Evolutionary conservation across 495 filamentous ascomycete genomes (phyloP).

Genomic region (Bacidia gigantensis): DNA sequence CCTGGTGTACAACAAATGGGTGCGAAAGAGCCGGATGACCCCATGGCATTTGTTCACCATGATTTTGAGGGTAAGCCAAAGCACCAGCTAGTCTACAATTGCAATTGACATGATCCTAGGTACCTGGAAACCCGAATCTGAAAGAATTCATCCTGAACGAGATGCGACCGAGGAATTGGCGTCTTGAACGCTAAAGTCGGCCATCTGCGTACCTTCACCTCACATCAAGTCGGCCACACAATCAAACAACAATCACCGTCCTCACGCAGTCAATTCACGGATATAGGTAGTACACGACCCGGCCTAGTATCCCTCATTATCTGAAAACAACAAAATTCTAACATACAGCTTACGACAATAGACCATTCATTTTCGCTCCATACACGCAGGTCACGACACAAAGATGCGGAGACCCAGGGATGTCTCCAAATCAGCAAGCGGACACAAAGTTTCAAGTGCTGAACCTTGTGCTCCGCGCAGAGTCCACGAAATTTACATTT

Average conservation of each 20-base stretch:
- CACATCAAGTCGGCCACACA: too few relatives aligned
- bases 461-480: constrained; percentile 10
- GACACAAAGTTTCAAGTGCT: constrained; percentile 22
- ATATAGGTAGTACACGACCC: too few relatives aligned
- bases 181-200: too few relatives aligned
- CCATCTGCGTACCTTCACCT: too few relatives aligned
- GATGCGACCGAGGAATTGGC: not conserved
- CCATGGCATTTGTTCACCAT: constrained; percentile 97
- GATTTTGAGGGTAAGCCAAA: constrained; percentile 68
- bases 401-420: not conserved
- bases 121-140: constrained; percentile 64
- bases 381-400: not conserved
- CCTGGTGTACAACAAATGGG: constrained; percentile 91
- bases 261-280: too few relatives aligned
- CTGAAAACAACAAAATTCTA: not conserved
- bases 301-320: not conserved
- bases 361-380: not conserved
- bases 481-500: not conserved
- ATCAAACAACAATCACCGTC: too few relatives aligned
- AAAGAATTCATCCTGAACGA: constrained; percentile 23
- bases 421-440: not conserved
- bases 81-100: not conserved
- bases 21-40: constrained; percentile 77
- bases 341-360: not conserved
- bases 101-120: constrained; percentile 31